Evolutionary conservation across 2,329 filamentous ascomycete genomes (phyloP).

Genomic region (Curvularia eragrostidis): DNA sequence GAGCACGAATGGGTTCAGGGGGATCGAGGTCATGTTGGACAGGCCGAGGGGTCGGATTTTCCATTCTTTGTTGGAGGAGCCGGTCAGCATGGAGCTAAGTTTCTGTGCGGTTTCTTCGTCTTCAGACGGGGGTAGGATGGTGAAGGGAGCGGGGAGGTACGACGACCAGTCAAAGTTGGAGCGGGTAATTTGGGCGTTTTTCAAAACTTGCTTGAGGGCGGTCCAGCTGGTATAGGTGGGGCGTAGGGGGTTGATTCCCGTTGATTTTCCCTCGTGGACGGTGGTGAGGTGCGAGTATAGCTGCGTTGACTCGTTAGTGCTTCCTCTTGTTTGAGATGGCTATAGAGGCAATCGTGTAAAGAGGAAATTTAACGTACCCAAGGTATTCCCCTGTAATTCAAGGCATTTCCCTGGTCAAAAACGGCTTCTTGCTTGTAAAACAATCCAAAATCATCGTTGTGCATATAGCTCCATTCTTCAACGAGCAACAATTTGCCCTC

Average conservation of each 20-base stretch:
- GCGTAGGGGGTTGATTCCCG: constrained; percentile 33
- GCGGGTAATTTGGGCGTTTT: constrained; percentile 32
- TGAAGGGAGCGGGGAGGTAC: constrained; percentile 33
- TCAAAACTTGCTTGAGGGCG: constrained; percentile 32
- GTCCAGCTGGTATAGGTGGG: constrained; percentile 31
- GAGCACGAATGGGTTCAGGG: constrained; percentile 42
- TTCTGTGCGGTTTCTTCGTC: constrained; percentile 7
- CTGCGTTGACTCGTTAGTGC: constrained; percentile 21
- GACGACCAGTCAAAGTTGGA: constrained; percentile 41
- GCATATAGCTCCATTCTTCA: constrained; percentile 43
- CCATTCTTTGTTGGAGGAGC: constrained; percentile 3
- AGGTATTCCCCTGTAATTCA: constrained; percentile 47
- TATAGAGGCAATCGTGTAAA: neutral
- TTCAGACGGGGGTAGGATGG: neutral
- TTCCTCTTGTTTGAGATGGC: neutral
- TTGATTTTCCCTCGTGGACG: constrained; percentile 32
- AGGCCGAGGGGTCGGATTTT: constrained; percentile 14
- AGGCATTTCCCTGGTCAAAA: constrained; percentile 46
- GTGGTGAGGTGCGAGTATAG: constrained; percentile 42
- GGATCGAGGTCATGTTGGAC: constrained; percentile 26
- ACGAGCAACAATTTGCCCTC: constrained; percentile 43
- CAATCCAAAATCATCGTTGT: constrained; percentile 29
- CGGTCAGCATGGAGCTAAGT: constrained; percentile 7
- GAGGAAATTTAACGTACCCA: constrained; percentile 33
- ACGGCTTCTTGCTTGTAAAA: constrained; percentile 43